Conservation (phyloP, 139 green algal species). For the Chlamydomonas schloesseri region DNA sequence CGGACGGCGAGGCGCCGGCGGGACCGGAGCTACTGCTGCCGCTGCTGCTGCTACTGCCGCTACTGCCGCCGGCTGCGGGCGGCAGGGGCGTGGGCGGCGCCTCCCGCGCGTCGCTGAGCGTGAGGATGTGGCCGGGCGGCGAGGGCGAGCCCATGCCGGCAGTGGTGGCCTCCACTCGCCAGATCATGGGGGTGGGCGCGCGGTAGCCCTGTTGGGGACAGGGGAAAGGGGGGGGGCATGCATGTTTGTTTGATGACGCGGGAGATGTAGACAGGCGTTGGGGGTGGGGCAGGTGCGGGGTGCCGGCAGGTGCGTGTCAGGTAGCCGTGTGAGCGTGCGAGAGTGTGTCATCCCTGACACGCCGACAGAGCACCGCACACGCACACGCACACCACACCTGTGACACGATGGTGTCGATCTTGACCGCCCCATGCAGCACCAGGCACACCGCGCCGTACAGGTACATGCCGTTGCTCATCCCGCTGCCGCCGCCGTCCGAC, state of each 20-base stretch:
- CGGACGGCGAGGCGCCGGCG: too few species aligned
- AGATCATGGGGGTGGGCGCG: slow-evolving; percentile 39
- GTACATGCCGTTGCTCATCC: slow-evolving; percentile 30
- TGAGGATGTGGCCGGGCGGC: slow-evolving; percentile 38
- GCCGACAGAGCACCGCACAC: too few species aligned
- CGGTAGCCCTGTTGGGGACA: slow-evolving; percentile 41
- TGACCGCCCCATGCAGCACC: slow-evolving; percentile 51
- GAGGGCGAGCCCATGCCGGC: background rate
- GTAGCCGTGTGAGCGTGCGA: too few species aligned
- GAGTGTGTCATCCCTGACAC: too few species aligned
- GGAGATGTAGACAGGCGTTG: too few species aligned
- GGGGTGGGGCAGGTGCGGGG: too few species aligned
- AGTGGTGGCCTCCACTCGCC: slow-evolving; percentile 40
- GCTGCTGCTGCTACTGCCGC: background rate
- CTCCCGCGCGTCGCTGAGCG: slow-evolving; percentile 14
- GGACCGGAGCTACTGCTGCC: background rate
- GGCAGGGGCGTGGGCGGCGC: slow-evolving; percentile 3
- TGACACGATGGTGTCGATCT: slow-evolving; percentile 56
- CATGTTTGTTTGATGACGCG: too few species aligned
- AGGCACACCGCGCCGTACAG: slow-evolving; percentile 55
- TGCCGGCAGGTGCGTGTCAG: too few species aligned
- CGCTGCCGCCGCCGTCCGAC: background rate
- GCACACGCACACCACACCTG: slow-evolving; percentile 27
- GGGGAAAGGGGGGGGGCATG: background rate
- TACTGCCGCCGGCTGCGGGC: background rate